phyloP scores from a whole-genome alignment of 768 basidiomycete genomes.

The Agrocybe pediades region DNA sequence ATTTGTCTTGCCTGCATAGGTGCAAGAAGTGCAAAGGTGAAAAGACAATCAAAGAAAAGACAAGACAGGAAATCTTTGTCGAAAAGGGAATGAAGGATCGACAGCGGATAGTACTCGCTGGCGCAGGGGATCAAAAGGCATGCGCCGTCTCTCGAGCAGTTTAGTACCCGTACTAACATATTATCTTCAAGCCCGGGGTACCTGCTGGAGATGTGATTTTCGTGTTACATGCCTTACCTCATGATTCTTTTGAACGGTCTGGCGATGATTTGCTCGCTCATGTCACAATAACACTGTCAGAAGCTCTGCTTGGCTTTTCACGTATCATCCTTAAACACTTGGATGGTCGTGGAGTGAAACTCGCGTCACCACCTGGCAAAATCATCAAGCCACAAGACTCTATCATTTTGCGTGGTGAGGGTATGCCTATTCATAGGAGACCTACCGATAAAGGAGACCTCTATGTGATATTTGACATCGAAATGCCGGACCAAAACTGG shows the following conservation, averaged over 20 bases:
- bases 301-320: constrained; percentile 94
- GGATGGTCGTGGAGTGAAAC: constrained; percentile 88
- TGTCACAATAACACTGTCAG: constrained; percentile 87
- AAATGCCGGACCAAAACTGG: constrained; percentile 88
- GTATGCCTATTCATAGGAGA: constrained; percentile 81
- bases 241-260: constrained; percentile 82
- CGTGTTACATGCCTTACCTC: constrained; percentile 63
- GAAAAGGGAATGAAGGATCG: constrained; percentile 86
- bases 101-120: constrained; percentile 85
- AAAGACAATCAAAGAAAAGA: constrained; percentile 84
- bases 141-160: not conserved
- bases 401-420: constrained; percentile 80
- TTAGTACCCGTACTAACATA: not conserved
- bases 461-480: constrained; percentile 79
- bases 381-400: constrained; percentile 75
- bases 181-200: constrained; percentile 63
- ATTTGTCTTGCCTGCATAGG: constrained; percentile 35
- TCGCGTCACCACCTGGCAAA: constrained; percentile 73
- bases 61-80: constrained; percentile 82
- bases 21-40: constrained; percentile 96
- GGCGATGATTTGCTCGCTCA: constrained; percentile 80
- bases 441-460: constrained; percentile 76
- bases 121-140: constrained; percentile 91
- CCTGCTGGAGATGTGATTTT: constrained; percentile 94
- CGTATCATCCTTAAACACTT: constrained; percentile 89